Conservation (phyloP, 2,329 filamentous ascomycete species). For the Alternaria arbusti region DNA sequence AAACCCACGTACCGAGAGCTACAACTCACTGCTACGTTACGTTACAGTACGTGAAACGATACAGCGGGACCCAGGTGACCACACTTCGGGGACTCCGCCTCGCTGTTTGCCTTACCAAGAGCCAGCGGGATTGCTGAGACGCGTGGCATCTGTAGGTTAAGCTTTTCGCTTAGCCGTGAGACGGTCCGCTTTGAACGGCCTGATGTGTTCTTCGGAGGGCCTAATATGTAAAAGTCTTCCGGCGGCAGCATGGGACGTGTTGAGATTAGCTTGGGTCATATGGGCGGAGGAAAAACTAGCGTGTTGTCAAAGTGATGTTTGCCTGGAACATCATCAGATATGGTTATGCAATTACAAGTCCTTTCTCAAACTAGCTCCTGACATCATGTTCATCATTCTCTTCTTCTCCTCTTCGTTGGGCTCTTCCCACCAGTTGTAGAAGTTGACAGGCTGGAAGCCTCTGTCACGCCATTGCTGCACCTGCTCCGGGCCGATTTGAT, state of each 20-base stretch:
- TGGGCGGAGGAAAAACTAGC: not conserved
- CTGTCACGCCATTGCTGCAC: constrained; percentile 18
- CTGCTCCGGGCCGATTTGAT: constrained; percentile 14
- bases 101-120: constrained; percentile 13
- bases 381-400: constrained; percentile 5
- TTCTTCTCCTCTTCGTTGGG: constrained; percentile 7
- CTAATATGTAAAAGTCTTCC: not conserved
- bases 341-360: not conserved
- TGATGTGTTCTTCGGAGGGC: not conserved
- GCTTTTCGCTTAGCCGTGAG: constrained; percentile 8
- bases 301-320: not conserved
- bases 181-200: not conserved
- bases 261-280: not conserved
- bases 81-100: constrained; percentile 6
- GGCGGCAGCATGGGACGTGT: not conserved
- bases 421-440: constrained; percentile 10
- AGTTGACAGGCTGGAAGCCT: constrained; percentile 12
- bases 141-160: not conserved
- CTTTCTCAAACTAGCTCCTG: constrained; percentile 1
- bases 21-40: not conserved
- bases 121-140: not conserved
- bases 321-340: not conserved
- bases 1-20: not conserved
- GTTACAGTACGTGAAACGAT: not conserved
- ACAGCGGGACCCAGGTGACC: not conserved